These are phyloP conservation scores for Cercophora samala DNA, from an alignment of 495 filamentous ascomycete species.

Conservation along the genomic window DNA sequence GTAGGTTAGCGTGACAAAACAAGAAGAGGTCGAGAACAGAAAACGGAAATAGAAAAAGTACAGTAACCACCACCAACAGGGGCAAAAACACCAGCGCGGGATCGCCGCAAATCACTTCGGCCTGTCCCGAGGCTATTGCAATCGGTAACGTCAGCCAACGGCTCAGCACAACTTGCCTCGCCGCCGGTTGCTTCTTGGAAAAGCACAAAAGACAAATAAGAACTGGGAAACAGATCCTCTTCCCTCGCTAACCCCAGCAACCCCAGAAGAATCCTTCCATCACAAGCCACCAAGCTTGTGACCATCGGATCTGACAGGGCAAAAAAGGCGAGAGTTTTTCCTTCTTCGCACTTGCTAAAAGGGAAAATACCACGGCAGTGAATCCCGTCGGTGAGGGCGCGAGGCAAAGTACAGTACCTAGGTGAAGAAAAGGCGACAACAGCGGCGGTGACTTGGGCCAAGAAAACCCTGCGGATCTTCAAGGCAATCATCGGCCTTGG, in stretches of 20 bases:
- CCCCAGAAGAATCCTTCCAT: background rate
- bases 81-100: background rate
- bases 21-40: background rate
- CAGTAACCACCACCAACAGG: background rate
- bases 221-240: background rate
- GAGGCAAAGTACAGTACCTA: background rate
- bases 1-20: background rate
- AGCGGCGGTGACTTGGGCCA: background rate
- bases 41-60: background rate
- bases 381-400: background rate
- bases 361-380: background rate
- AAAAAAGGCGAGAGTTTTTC: background rate
- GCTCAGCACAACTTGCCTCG: background rate
- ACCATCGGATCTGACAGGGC: background rate
- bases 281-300: background rate
- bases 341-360: background rate
- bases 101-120: constrained; percentile 2
- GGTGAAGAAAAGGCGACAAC: background rate
- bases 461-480: background rate
- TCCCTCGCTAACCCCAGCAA: background rate
- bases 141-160: background rate
- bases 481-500: background rate
- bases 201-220: background rate
- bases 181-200: no score
- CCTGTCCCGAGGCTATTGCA: background rate